Evolutionary conservation across 2,329 filamentous ascomycete species (phyloP).

Genomic region (Epichloe coenophiala): DNA sequence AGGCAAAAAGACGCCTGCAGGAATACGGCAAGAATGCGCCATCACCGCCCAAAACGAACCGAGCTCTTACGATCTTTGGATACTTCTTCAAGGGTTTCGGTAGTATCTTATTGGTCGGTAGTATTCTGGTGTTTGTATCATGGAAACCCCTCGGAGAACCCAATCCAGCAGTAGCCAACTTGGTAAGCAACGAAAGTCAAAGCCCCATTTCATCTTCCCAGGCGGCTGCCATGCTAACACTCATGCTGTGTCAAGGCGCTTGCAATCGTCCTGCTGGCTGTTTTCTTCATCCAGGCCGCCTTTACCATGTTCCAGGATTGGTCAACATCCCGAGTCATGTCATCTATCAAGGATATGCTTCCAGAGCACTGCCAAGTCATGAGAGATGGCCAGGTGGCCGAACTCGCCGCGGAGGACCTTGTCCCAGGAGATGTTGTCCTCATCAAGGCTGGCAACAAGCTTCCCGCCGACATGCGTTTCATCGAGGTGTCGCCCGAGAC

Average conservation of each 20-base stretch:
- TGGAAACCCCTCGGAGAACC: constrained; percentile 65
- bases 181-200: constrained; percentile 15
- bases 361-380: constrained; percentile 56
- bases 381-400: constrained; percentile 40
- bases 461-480: constrained; percentile 62
- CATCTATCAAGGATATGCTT: constrained; percentile 68
- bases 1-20: constrained; percentile 38
- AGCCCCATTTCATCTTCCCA: background rate
- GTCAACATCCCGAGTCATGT: constrained; percentile 65
- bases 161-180: constrained; percentile 49
- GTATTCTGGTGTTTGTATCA: constrained; percentile 60
- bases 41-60: constrained; percentile 49
- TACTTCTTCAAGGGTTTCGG: constrained; percentile 75
- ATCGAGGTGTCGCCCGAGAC: constrained; percentile 54
- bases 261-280: constrained; percentile 56
- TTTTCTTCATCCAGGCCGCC: constrained; percentile 55
- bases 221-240: background rate
- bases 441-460: constrained; percentile 58
- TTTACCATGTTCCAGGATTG: constrained; percentile 65
- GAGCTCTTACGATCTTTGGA: constrained; percentile 42
- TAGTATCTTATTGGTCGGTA: constrained; percentile 52
- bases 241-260: constrained; percentile 32
- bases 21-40: constrained; percentile 56
- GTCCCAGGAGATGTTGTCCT: constrained; percentile 59
- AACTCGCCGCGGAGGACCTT: constrained; percentile 42